Base-by-base conservation (phyloP, 257 asterid genomes). In the Plantago elongata region DNA sequence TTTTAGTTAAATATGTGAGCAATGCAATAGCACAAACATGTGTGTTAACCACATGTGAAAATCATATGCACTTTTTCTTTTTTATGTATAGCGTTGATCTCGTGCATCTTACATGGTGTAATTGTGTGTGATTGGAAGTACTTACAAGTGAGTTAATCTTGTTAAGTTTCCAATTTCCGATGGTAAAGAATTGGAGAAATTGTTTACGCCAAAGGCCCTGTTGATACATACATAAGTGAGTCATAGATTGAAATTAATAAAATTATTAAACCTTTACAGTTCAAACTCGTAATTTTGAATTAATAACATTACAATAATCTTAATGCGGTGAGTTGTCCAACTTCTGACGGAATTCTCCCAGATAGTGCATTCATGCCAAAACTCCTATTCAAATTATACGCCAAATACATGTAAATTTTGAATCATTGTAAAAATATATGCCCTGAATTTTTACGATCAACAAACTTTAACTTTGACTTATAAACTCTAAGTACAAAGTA, bases 181-280 rank as follows among this genome's bases (percentile, higher is more conserved):
- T 65, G 94, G 97, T 51, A 90, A 71, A 69, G 95, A 70, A 27
- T 95, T 94, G 55, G 95, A 83, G 78, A 90, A 85, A 76, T 83
- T 85, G 79, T 90, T 85, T 51, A 84, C 70, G 62, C 81, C 45
- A 15, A 87, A 64, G 27, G 68, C 45, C 63, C 96, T 90, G 83
- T 57, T 62, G 30, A 12, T 18, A 13, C 40, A 34, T 34, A 7
- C 27, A 22, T 22, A 46, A 16, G 42, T 64, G 45, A 51, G 45
- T 22, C 2, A 22, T 22, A 22, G 1, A 22, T 2, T 22, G 1
- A 22, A 22, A 22, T 22, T 22, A 22, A 2, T 22, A 10, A 22
- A 22, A 17, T 52, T 13, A 22, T 22, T 18, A 10, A 45, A 8
- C 27, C 27, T 22, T 22, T 22, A 2, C 1, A 22, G 27, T 22